These are phyloP conservation scores for Penicillium waksmanii DNA, from an alignment of 495 filamentous ascomycete species.

Conservation along the genomic window DNA sequence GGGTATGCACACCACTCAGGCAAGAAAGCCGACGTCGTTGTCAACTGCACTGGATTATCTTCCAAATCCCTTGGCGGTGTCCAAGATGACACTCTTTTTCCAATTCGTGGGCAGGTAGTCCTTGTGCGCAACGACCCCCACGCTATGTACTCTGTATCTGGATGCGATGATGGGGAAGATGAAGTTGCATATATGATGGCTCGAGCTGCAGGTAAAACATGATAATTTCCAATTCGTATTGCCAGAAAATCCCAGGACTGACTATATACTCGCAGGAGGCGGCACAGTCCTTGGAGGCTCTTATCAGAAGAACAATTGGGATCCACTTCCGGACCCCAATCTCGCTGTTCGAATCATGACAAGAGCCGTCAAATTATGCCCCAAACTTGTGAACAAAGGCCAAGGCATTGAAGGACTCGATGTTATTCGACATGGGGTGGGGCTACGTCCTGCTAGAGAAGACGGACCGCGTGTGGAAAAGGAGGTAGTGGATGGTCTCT, in stretches of 20 bases:
- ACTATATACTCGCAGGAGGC: conserved; percentile 44
- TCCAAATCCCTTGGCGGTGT: conserved; percentile 81
- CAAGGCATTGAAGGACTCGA: no score
- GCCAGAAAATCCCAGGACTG: background rate
- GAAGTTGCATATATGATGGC: conserved; percentile 91
- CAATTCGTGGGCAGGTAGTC: conserved; percentile 85
- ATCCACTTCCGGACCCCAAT: conserved; percentile 80
- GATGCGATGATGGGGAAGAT: conserved; percentile 78
- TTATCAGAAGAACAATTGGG: conserved; percentile 83
- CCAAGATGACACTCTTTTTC: conserved; percentile 70
- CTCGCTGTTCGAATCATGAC: conserved; percentile 85
- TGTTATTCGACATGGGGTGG: no score
- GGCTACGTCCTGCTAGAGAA: no score
- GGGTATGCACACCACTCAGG: conserved; percentile 64
- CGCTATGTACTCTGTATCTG: conserved; percentile 69
- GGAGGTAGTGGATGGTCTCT: no score
- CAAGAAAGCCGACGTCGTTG: conserved; percentile 65
- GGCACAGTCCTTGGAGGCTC: conserved; percentile 86
- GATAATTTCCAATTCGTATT: background rate
- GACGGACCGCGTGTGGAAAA: no score
- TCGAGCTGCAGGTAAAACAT: conserved; percentile 65
- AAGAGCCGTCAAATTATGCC: no score
- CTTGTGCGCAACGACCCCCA: conserved; percentile 82
- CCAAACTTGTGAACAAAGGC: no score
- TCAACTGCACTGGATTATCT: conserved; percentile 87